These are phyloP conservation scores for Takashimella koratensis DNA, from an alignment of 1,284 basidiomycete genomes.

Conservation along the genomic window DNA sequence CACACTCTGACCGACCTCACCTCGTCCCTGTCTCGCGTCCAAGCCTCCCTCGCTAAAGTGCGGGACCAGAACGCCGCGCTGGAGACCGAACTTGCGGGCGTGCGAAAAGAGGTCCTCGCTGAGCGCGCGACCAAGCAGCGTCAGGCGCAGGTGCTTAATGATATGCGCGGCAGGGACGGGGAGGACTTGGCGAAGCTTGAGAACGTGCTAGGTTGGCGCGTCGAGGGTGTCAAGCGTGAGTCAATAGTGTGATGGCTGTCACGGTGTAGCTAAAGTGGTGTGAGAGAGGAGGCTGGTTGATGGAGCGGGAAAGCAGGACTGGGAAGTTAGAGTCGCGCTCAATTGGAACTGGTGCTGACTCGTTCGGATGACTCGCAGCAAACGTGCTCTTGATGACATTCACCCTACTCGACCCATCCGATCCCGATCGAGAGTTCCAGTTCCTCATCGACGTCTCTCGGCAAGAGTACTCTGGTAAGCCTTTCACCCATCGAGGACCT, in stretches of 20 bases:
- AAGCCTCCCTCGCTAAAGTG: slow-evolving; percentile 32
- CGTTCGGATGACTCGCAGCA: slow-evolving; percentile 30
- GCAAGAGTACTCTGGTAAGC: slow-evolving; percentile 62
- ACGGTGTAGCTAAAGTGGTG: not conserved
- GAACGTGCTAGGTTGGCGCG: slow-evolving; percentile 58
- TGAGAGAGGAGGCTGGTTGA: slow-evolving; percentile 5
- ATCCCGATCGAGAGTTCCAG: slow-evolving; percentile 63
- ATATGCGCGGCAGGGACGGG: slow-evolving; percentile 57
- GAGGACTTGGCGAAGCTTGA: slow-evolving; percentile 62
- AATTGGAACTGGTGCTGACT: not conserved
- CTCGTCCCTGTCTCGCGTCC: slow-evolving; percentile 28
- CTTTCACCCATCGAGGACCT: too few relatives aligned
- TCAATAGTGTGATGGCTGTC: too few relatives aligned
- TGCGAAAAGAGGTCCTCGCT: slow-evolving; percentile 27
- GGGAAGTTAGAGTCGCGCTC: too few relatives aligned
- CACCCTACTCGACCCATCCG: slow-evolving; percentile 59
- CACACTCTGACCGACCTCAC: slow-evolving; percentile 31
- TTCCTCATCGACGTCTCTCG: slow-evolving; percentile 70
- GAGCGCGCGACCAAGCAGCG: slow-evolving; percentile 60
- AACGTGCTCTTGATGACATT: slow-evolving; percentile 72
- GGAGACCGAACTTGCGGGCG: slow-evolving; percentile 29
- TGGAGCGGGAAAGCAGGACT: too few relatives aligned
- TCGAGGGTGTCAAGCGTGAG: slow-evolving; percentile 68
- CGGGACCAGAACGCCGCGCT: slow-evolving; percentile 32
- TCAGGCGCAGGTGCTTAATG: slow-evolving; percentile 61